A percentile compares a stretch with the other conserved stretches of the same genome.
Evolutionary conservation across 2,329 filamentous ascomycete genomes (phyloP).

Genomic region (Aulographum hederae): DNA sequence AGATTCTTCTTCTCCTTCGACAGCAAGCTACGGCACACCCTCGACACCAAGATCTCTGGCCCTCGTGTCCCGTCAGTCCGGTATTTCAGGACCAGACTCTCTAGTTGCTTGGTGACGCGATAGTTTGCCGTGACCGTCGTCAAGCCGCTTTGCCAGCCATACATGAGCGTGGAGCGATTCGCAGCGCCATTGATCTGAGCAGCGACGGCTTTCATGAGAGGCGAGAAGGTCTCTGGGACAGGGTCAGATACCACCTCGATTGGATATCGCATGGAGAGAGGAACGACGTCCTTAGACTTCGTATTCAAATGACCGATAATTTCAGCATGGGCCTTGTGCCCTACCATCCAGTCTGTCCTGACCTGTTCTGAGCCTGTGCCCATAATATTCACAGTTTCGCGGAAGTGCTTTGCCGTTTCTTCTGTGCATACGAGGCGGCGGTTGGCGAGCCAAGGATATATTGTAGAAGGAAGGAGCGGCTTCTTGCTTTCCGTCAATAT

Average conservation of each 20-base stretch:
- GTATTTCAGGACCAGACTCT: slow-evolving; percentile 36
- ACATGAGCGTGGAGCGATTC: slow-evolving; percentile 52
- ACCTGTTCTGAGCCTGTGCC: slow-evolving; percentile 24
- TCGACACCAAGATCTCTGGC: too few relatives aligned
- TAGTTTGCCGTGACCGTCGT: slow-evolving; percentile 58
- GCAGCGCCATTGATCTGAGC: slow-evolving; percentile 22
- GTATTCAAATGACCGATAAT: too few relatives aligned
- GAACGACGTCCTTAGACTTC: slow-evolving; percentile 21
- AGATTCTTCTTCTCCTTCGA: too few relatives aligned
- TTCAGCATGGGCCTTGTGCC: slow-evolving; percentile 29
- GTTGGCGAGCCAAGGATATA: slow-evolving; percentile 42
- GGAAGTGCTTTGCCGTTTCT: slow-evolving; percentile 47
- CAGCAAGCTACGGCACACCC: too few relatives aligned
- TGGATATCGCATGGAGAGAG: slow-evolving; percentile 39
- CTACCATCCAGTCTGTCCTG: slow-evolving; percentile 41
- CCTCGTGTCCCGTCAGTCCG: slow-evolving; percentile 19
- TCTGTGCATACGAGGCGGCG: slow-evolving; percentile 45
- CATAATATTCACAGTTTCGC: slow-evolving; percentile 18
- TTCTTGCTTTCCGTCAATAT: slow-evolving; percentile 44
- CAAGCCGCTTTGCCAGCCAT: slow-evolving; percentile 44
- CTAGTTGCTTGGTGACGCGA: slow-evolving; percentile 47
- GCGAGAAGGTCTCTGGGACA: too few relatives aligned
- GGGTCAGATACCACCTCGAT: slow-evolving; percentile 36
- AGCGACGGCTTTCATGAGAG: slow-evolving; percentile 15
- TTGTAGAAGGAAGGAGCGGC: slow-evolving; percentile 38